Evolutionary conservation across 83 land plant genomes (phyloP), one percentile per base, ranked within the genome.

Genomic region (Thuja plicata): DNA sequence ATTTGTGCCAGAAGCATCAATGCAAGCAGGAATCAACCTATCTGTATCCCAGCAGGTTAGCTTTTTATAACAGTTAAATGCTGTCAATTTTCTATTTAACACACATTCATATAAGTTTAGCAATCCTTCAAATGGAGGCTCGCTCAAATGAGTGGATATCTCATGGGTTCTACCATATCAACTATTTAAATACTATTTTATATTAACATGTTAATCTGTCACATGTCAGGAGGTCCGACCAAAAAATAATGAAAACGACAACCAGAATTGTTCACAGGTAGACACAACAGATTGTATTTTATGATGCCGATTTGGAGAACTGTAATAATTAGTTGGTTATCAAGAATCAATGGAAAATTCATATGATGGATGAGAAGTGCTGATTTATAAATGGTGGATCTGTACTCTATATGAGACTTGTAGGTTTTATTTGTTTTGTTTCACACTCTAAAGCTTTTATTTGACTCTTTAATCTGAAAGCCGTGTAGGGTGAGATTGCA

Each of bases 401-500:
- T 16, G 24, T 86, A 24, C 40, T 89, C 21, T 46, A 55, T 37
- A 13, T 83, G 6, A 37, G 11, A 34, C 79, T 60, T 52, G 13
- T 16, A 27, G 62, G 37, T 57, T 37, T 40, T 12, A 52, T 45
- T 40, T 88, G 37, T 15, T 46, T 8, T 88, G n/a, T 73, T 80
- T 57, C 43, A 82, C 40, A 85, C 45, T 62, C 24, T 37, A 46
- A 86, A 46, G 13, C 50, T 35, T 87, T 43, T 62, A 71, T 50
- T 87, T 50, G 52, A 86, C 62, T 62, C n/a, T 80, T 79, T 81
- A 17, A 11, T 48, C 54, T 90, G 60, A 62, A 83, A 84, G 32
- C 66, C 88, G 17, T 46, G 52, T 88, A 95, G 92, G 96, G 93
- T 87, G 97, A 97, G 89, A 35, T 95, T 62, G 38, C 90, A 82